Percentiles rank a stretch among this genome's conserved stretches.
These are phyloP conservation scores for Paspalum notatum DNA, from an alignment of 176 grass and related monocot genomes.

Conservation along the genomic window DNA sequence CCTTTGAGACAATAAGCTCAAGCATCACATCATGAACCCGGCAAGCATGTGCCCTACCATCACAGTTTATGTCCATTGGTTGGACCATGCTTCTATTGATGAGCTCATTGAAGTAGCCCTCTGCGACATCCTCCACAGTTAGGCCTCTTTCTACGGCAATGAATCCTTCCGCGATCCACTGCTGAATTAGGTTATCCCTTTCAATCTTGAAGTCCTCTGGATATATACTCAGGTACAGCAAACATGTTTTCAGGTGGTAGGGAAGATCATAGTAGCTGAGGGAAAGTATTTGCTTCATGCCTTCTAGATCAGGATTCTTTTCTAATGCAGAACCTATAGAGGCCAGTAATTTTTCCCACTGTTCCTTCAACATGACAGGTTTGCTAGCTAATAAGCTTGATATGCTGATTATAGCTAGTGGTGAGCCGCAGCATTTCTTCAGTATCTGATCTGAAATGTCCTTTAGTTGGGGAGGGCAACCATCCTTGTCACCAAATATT, in stretches of 20 bases:
- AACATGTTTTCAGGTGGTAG: slow-evolving; percentile 33
- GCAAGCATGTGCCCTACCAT: slow-evolving; percentile 39
- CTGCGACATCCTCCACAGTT: slow-evolving; percentile 16
- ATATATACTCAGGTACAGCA: slow-evolving; percentile 35
- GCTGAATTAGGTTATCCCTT: slow-evolving; percentile 37
- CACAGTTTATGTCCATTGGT: slow-evolving; percentile 35
- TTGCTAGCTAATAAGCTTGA: slow-evolving; percentile 37
- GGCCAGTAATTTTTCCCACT: slow-evolving; percentile 29
- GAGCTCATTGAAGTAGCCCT: slow-evolving; percentile 39
- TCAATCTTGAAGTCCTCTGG: slow-evolving; percentile 42
- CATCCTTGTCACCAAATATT: slow-evolving; percentile 33
- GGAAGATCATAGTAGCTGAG: slow-evolving; percentile 35
- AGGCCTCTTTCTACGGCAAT: slow-evolving; percentile 24
- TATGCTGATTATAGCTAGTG: slow-evolving; percentile 39
- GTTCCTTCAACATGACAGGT: slow-evolving; percentile 36
- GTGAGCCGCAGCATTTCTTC: slow-evolving; percentile 31
- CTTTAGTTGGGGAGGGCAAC: slow-evolving; percentile 25
- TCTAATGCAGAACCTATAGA: slow-evolving; percentile 39
- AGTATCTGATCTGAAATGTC: slow-evolving; percentile 36
- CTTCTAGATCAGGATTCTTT: slow-evolving; percentile 40
- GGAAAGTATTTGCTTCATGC: slow-evolving; percentile 36
- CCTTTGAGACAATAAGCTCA: slow-evolving; percentile 37
- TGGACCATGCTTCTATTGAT: slow-evolving; percentile 43
- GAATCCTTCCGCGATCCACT: slow-evolving; percentile 33
- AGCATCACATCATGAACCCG: slow-evolving; percentile 43